A percentile compares a stretch with the other conserved stretches of the same genome.
Conservation (phyloP, 768 basidiomycete species). For the Peribolospora kevripleyi region DNA sequence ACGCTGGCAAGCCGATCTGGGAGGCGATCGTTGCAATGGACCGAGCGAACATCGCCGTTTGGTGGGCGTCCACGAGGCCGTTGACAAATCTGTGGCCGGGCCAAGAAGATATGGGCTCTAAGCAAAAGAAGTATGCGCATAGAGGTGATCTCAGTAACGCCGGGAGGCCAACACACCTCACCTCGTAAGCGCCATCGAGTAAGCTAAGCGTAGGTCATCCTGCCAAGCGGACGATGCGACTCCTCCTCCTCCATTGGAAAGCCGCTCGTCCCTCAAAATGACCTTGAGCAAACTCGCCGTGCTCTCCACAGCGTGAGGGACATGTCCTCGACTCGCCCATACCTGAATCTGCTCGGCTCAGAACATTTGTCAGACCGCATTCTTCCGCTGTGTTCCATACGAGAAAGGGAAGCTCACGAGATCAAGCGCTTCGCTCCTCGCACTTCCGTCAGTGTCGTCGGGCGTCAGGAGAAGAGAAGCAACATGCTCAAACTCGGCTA, state of each 20-base stretch:
- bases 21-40: slow-evolving; percentile 70
- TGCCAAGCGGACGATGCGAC: neutral
- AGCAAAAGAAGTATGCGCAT: neutral
- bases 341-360: slow-evolving; percentile 5
- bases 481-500: slow-evolving; percentile 47
- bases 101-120: slow-evolving; percentile 15
- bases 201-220: slow-evolving; percentile 8
- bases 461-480: slow-evolving; percentile 39
- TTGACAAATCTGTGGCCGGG: slow-evolving; percentile 60
- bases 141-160: no score
- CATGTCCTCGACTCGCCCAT: slow-evolving; percentile 10
- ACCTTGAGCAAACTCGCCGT: slow-evolving; percentile 10
- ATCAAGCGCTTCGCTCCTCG: neutral
- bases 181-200: slow-evolving; percentile 13
- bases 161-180: slow-evolving; percentile 13
- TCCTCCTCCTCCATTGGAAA: neutral
- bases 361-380: neutral
- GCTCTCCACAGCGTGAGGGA: slow-evolving; percentile 12
- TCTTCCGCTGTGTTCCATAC: no score
- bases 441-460: slow-evolving; percentile 24
- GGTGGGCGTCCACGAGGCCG: slow-evolving; percentile 80
- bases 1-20: slow-evolving; percentile 60
- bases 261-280: slow-evolving; percentile 6
- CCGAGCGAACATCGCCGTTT: slow-evolving; percentile 65
- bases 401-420: neutral